These are phyloP conservation scores for Aspergillus pseudotamarii DNA, from an alignment of 2,329 filamentous ascomycete genomes.

Conservation along the genomic window DNA sequence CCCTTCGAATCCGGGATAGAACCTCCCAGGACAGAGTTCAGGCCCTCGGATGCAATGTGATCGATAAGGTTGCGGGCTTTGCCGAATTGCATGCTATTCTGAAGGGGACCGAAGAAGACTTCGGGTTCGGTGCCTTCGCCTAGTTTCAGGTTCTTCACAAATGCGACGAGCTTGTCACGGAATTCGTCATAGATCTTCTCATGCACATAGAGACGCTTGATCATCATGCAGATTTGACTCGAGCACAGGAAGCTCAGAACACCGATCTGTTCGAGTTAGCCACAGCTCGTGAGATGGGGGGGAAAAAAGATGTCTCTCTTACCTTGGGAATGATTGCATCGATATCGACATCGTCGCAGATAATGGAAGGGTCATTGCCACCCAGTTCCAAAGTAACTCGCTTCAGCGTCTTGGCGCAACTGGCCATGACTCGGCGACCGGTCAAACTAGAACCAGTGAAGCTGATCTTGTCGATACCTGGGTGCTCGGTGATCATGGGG, in stretches of 20 bases:
- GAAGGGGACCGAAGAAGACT: conserved; percentile 61
- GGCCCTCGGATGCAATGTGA: conserved; percentile 57
- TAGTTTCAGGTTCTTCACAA: conserved; percentile 46
- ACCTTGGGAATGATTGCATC: conserved; percentile 46
- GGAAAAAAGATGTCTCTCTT: neutral
- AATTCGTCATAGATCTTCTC: conserved; percentile 62
- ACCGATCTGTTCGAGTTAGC: conserved; percentile 39
- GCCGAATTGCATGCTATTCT: conserved; percentile 68
- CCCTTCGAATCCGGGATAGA: conserved; percentile 49
- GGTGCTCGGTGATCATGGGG: conserved; percentile 57
- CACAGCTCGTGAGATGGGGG: neutral
- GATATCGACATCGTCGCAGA: conserved; percentile 58
- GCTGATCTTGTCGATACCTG: conserved; percentile 58
- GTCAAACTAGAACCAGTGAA: conserved; percentile 62
- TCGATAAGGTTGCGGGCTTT: conserved; percentile 60
- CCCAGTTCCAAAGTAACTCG: conserved; percentile 57
- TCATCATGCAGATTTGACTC: conserved; percentile 59
- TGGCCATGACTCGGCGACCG: conserved; percentile 53
- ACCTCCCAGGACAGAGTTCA: conserved; percentile 56
- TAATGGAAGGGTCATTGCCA: conserved; percentile 59
- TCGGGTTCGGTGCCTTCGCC: conserved; percentile 45
- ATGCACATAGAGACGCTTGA: conserved; percentile 65
- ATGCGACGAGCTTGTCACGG: conserved; percentile 48
- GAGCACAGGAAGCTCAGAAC: conserved; percentile 56
- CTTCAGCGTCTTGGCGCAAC: conserved; percentile 56